These are phyloP conservation scores for Malbranchea zuffiana DNA, from an alignment of 2,329 filamentous ascomycete species.

Conservation along the genomic window DNA sequence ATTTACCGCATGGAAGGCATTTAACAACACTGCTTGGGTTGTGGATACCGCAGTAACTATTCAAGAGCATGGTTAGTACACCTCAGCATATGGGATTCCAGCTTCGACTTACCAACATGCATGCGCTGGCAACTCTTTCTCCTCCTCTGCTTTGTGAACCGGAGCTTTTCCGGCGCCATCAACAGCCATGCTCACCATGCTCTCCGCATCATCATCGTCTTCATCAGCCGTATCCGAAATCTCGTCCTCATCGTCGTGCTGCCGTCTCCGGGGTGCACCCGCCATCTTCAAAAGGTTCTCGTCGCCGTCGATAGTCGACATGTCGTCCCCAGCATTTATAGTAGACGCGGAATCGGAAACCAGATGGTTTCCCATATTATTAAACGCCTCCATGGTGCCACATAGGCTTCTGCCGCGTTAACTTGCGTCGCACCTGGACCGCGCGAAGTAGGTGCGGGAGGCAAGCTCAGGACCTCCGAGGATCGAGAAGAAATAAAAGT, in stretches of 20 bases:
- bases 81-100: neutral
- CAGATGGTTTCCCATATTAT: constrained; percentile 67
- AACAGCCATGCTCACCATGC: constrained; percentile 67
- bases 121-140: constrained; percentile 83
- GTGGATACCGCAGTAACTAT: constrained; percentile 10
- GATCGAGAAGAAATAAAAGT: neutral
- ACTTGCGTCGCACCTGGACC: neutral
- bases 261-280: constrained; percentile 50
- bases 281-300: constrained; percentile 65
- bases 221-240: constrained; percentile 76
- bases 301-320: constrained; percentile 61
- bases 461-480: neutral
- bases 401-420: constrained; percentile 7
- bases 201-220: constrained; percentile 69
- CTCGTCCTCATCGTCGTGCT: constrained; percentile 81
- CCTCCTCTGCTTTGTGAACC: constrained; percentile 54
- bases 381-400: constrained; percentile 68
- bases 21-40: constrained; percentile 87
- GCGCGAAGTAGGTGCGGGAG: neutral
- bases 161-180: constrained; percentile 58
- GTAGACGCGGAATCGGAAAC: constrained; percentile 71
- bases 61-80: neutral
- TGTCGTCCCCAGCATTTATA: constrained; percentile 78
- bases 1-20: constrained; percentile 89
- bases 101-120: constrained; percentile 72